Percentiles rank a stretch among this genome's conserved stretches.
Conservation (phyloP, 1,284 basidiomycete species). For the Hemileia vastatrix region DNA sequence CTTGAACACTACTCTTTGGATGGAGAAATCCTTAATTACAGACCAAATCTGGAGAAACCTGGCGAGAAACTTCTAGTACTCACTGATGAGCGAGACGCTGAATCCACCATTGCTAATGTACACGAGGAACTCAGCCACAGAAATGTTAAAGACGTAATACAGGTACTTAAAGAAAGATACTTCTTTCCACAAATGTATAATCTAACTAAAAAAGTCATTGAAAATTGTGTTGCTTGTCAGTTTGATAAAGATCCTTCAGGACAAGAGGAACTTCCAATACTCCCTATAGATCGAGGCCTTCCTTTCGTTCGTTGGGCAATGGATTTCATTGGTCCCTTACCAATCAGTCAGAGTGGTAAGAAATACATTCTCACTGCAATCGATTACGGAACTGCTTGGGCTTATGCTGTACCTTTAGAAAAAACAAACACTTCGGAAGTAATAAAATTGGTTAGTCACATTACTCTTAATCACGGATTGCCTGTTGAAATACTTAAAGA, state of each 20-base stretch:
- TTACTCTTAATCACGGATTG: conserved; percentile 1
- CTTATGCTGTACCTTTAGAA: background rate
- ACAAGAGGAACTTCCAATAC: background rate
- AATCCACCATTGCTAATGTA: too few species aligned
- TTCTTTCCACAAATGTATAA: background rate
- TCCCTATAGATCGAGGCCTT: background rate
- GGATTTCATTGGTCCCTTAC: conserved; percentile 2
- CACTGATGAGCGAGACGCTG: background rate
- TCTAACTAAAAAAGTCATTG: background rate
- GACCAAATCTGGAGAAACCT: background rate
- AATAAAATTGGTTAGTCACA: background rate
- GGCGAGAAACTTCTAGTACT: background rate
- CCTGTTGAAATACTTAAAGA: background rate
- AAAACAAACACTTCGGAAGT: background rate
- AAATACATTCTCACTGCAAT: conserved; percentile 4
- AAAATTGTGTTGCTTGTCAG: background rate
- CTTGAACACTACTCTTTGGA: background rate
- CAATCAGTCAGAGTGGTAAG: background rate
- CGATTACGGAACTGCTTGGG: conserved; percentile 13
- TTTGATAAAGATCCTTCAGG: background rate
- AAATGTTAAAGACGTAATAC: background rate
- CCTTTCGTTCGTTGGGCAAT: conserved; percentile 6
- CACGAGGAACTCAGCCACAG: background rate
- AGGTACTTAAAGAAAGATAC: background rate
- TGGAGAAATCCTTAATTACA: too few species aligned